These are phyloP conservation scores for Tuber brumale DNA, from an alignment of 495 filamentous ascomycete genomes.

Conservation along the genomic window DNA sequence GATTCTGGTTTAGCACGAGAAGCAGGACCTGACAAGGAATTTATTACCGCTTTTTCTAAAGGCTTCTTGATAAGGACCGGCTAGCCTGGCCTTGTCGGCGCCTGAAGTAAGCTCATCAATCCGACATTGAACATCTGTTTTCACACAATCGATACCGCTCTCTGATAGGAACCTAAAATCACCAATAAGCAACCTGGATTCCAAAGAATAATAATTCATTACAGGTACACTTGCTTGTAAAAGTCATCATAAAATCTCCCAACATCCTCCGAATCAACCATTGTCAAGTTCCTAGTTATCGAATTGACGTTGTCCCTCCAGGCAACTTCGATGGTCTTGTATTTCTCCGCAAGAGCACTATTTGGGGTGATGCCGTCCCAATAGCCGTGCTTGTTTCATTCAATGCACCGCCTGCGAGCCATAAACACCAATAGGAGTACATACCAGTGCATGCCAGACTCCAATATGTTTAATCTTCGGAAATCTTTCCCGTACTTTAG, in stretches of 20 bases:
- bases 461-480: slow-evolving; percentile 72
- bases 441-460: slow-evolving; percentile 79
- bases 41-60: slow-evolving; percentile 61
- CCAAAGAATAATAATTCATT: not conserved
- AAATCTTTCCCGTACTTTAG: slow-evolving; percentile 59
- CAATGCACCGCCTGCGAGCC: not conserved
- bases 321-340: slow-evolving; percentile 64
- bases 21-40: not conserved
- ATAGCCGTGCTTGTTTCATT: slow-evolving; percentile 56
- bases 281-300: slow-evolving; percentile 59
- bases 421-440: not conserved
- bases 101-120: slow-evolving; percentile 61
- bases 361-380: slow-evolving; percentile 78
- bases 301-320: slow-evolving; percentile 49
- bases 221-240: slow-evolving; percentile 47
- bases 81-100: slow-evolving; percentile 59
- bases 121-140: slow-evolving; percentile 85
- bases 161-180: slow-evolving; percentile 55
- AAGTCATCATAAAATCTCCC: slow-evolving; percentile 80
- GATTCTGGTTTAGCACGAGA: not conserved
- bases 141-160: slow-evolving; percentile 70
- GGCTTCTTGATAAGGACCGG: slow-evolving; percentile 69
- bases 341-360: slow-evolving; percentile 62
- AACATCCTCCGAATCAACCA: slow-evolving; percentile 69
- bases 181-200: not conserved